phyloP scores from a whole-genome alignment of 805 yeast genomes.

The Komagataella mondaviorum region DNA sequence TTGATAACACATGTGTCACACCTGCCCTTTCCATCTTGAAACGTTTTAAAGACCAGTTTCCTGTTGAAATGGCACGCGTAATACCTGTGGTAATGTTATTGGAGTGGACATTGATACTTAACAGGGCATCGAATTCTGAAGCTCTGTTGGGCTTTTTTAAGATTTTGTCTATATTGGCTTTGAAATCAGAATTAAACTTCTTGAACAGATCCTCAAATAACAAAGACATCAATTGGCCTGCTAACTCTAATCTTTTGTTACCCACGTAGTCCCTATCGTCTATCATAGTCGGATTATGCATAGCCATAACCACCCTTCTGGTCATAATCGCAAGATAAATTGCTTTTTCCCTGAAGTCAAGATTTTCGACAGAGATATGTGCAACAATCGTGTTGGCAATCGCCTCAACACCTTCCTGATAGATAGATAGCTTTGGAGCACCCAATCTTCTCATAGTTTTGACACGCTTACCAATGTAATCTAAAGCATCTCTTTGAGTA shows the following conservation, averaged over 20 bases:
- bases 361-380: slow-evolving; percentile 70
- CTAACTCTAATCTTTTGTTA: slow-evolving; percentile 90
- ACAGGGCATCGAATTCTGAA: slow-evolving; percentile 85
- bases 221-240: slow-evolving; percentile 93
- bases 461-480: slow-evolving; percentile 81
- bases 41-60: slow-evolving; percentile 97
- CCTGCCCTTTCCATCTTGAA: slow-evolving; percentile 99
- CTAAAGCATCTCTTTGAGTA: slow-evolving; percentile 90
- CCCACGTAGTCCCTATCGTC: slow-evolving; percentile 99
- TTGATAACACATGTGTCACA: slow-evolving; percentile 89
- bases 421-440: slow-evolving; percentile 60
- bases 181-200: slow-evolving; percentile 89
- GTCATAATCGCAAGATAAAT: slow-evolving; percentile 93
- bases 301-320: slow-evolving; percentile 88
- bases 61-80: slow-evolving; percentile 94
- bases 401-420: slow-evolving; percentile 96
- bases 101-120: slow-evolving; percentile 82
- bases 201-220: slow-evolving; percentile 94
- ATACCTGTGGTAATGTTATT: slow-evolving; percentile 89
- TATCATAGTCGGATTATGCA: slow-evolving; percentile 89
- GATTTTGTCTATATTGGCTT: slow-evolving; percentile 86
- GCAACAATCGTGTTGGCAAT: slow-evolving; percentile 94
- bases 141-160: slow-evolving; percentile 90
- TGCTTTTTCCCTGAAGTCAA: slow-evolving; percentile 90
- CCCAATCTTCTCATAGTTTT: slow-evolving; percentile 84